Conservation (phyloP, 371 early-diverging fungal species). For the Circinella umbellata region DNA sequence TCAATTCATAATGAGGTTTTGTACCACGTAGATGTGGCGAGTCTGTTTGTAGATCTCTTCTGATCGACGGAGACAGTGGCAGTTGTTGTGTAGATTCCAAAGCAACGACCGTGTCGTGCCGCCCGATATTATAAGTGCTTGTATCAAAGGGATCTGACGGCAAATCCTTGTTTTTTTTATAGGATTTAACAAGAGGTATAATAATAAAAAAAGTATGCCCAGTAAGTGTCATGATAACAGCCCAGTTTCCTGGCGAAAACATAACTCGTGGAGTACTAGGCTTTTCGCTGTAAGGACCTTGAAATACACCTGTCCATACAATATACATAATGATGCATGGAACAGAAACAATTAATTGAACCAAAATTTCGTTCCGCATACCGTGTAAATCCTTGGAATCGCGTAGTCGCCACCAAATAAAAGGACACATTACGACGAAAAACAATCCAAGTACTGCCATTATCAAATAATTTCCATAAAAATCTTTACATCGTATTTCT, state of each 20-base stretch:
- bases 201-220: neutral
- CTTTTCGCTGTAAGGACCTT: neutral
- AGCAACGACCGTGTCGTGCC: too few species aligned
- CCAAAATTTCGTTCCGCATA: constrained; percentile 34
- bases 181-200: neutral
- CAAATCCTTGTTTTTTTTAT: neutral
- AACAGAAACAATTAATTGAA: constrained; percentile 22
- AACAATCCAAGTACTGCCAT: constrained; percentile 13
- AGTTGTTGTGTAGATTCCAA: neutral
- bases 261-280: neutral
- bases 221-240: constrained; percentile 8
- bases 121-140: neutral
- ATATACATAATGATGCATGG: constrained; percentile 36
- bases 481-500: constrained; percentile 14
- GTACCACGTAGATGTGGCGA: neutral
- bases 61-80: neutral
- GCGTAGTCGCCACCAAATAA: constrained; percentile 28
- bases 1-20: neutral
- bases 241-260: constrained; percentile 15
- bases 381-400: constrained; percentile 37
- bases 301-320: constrained; percentile 18
- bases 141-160: neutral
- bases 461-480: constrained; percentile 23
- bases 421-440: constrained; percentile 30
- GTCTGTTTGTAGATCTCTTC: neutral